Evolutionary conservation across 1,284 basidiomycete genomes (phyloP), one percentile per base, ranked within the genome.

Genomic region (Rhodotorula glutinis): DNA sequence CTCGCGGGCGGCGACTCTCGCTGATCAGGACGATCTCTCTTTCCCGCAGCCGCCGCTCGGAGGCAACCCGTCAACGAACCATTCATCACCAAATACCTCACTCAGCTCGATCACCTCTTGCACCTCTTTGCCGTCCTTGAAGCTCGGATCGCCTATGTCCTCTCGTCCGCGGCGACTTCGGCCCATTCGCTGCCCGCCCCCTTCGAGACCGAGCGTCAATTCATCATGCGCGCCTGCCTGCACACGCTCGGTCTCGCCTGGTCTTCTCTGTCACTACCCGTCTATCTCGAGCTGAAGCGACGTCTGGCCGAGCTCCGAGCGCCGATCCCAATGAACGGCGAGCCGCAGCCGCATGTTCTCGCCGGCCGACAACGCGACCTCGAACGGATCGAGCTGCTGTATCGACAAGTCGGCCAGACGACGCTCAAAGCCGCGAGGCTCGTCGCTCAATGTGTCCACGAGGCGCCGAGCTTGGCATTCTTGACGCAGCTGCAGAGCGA

Each of bases 141-240:
- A 27, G 51, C 53, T 5, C 60, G 70, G 9, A 69, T 73, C 33
- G 62, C 62, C 2, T 67, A 63, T 27, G 70, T 71, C 33, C 61
- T 71, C 2, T 63, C 65, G 2, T 63, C 70, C 4, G 67, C 63
- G 8, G 72, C 72, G 29, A 69, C 67, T 2, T 60, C 64, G 10
- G 72, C 72, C 0, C 67, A 69, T 46, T 52, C 63, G 19, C 59
- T 69, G 4, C 70, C 69, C 2, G 63, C 60, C 2, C 65, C 65
- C 11, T 73, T 70, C 60, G 62, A 73, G 56, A 49, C 46, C 0
- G 65, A 73, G 30, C 33, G 71, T 2, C 61, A 55, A 13, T 73
- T 61, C 60, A 71, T 68, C 57, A 73, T 67, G 69, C 47, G 40
- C 5, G 65, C 67, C n/a, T 72, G 67, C 49, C 46, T 67, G 40